Evolutionary conservation across 441 rosid genomes (phyloP).

Genomic region (Flueggea neowawraea): DNA sequence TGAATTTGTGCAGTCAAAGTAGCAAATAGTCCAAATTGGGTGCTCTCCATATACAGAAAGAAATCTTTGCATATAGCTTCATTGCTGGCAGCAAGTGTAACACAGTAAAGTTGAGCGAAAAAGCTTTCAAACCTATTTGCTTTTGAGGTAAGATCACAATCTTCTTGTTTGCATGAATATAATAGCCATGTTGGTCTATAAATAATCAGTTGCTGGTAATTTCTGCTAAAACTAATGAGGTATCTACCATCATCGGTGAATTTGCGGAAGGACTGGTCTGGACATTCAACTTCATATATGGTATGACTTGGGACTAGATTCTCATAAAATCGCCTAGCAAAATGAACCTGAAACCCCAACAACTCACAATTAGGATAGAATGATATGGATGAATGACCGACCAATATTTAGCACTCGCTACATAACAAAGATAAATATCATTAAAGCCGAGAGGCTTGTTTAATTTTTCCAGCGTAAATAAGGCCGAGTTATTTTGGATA

Average conservation of each 20-base stretch:
- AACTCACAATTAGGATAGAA: conserved; percentile 11
- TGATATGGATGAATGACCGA: background rate
- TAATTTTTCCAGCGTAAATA: no score
- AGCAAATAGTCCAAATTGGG: conserved; percentile 82
- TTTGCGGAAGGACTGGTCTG: conserved; percentile 87
- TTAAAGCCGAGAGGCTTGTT: no score
- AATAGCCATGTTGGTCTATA: conserved; percentile 88
- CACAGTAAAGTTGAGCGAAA: conserved; percentile 69
- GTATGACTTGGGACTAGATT: conserved; percentile 86
- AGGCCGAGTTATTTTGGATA: no score
- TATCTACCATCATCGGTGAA: conserved; percentile 94
- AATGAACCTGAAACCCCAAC: conserved; percentile 59
- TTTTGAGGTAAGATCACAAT: conserved; percentile 60
- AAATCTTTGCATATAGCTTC: conserved; percentile 94
- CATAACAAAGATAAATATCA: background rate
- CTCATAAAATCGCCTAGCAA: conserved; percentile 83
- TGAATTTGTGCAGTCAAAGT: conserved; percentile 90
- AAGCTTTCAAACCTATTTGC: conserved; percentile 84
- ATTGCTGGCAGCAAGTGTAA: conserved; percentile 73
- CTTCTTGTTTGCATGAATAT: conserved; percentile 62
- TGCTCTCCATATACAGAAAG: conserved; percentile 67
- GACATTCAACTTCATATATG: conserved; percentile 82
- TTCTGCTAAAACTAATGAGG: conserved; percentile 89
- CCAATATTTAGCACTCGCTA: background rate
- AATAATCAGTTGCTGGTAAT: conserved; percentile 79